phyloP scores from a whole-genome alignment of 2,329 filamentous ascomycete species.

The Xylaria sp. region DNA sequence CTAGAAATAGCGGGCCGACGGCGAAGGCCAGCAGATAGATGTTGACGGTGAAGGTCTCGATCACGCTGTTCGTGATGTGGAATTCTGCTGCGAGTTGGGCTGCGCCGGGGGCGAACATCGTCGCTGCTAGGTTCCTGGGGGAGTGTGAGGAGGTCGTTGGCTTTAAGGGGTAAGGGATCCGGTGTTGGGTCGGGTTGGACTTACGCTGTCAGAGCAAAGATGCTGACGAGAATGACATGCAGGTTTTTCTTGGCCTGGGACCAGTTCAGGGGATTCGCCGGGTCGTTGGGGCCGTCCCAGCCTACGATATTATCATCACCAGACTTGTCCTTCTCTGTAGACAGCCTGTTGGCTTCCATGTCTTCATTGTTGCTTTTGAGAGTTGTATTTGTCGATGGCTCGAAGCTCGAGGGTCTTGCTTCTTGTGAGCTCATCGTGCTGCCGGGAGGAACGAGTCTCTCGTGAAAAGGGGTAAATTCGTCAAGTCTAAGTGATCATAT shows the following conservation, averaged over 20 bases:
- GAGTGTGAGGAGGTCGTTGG: background rate
- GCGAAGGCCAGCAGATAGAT: slow-evolving; percentile 38
- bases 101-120: slow-evolving; percentile 36
- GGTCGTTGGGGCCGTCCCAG: slow-evolving; percentile 34
- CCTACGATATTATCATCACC: slow-evolving; percentile 27
- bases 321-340: background rate
- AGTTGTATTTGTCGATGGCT: background rate
- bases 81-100: slow-evolving; percentile 28
- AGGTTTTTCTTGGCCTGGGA: slow-evolving; percentile 23
- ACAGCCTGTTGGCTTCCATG: background rate
- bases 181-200: slow-evolving; percentile 4
- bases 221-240: slow-evolving; percentile 31
- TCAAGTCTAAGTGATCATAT: background rate
- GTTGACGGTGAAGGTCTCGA: slow-evolving; percentile 36
- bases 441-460: background rate
- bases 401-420: background rate
- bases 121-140: slow-evolving; percentile 31
- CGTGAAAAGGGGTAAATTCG: background rate
- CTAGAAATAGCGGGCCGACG: slow-evolving; percentile 56
- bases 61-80: slow-evolving; percentile 24
- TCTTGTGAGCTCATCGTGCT: background rate
- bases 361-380: background rate
- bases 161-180: background rate
- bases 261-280: slow-evolving; percentile 30
- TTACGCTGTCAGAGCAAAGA: slow-evolving; percentile 28